Base-by-base conservation (phyloP, 352 stramenopile genomes). In the Globisporangium spinosum region DNA sequence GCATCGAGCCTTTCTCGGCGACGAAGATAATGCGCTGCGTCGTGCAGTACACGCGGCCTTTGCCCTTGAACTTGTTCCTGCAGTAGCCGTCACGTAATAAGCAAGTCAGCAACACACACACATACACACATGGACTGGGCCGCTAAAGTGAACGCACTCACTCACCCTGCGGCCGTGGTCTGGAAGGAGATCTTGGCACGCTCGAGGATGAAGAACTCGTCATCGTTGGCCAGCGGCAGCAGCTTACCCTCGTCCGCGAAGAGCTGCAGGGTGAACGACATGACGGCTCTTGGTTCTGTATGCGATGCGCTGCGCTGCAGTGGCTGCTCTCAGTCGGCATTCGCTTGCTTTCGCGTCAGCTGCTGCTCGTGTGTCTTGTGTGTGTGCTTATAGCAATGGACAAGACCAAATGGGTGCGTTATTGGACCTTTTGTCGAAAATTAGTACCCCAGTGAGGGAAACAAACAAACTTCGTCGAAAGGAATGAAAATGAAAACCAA, bases 21-120 rank as follows among this genome's bases (percentile, higher is more conserved):
- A 93, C 84, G 66, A 93, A 95, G 57, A 95, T 90, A 32, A 95
- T 73, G n/a, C 87, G 81, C 69, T 94, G 79, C 12, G 87, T 94
- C 43, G 87, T 95, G 72, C 88, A 93, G 78, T 94, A 95, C 64
- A 95, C 80, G 22, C 85, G 83, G 3, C 87, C 87, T 61, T 90
- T 91, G 62, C 80, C 77, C 69, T 93, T 92, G 68, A 85, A 93
- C 63, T 81, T 77, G 27, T 77, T 58, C 22, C 79, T 87, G 61
- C 22, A 47, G 38, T 15, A 47, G 13, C 38, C 38, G 10, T 15
- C 13, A 47, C 3, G 10, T 47, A 47, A 13, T 12, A 6, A 40
- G 10, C 47, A 64, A 34, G 23, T 22, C 53, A 51, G 10, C 10
- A 15, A 53, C 29, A 68, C 27, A 67, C 0, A 40, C 1, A 57